These are phyloP conservation scores for Striga asiatica DNA, from an alignment of 257 asterid genomes.

Conservation along the genomic window DNA sequence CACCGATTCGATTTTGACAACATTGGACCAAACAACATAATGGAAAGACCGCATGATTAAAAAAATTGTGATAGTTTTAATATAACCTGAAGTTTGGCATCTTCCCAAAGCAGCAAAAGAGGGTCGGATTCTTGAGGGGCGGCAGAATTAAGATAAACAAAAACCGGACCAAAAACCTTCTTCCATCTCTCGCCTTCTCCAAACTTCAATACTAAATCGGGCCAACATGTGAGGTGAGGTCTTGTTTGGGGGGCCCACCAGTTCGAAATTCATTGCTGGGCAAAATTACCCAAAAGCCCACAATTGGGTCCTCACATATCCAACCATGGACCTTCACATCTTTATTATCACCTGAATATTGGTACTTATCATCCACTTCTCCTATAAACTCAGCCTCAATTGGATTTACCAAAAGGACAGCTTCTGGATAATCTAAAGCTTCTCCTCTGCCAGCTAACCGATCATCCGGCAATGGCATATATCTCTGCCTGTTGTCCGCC, in stretches of 20 bases:
- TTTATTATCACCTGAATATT: conserved; percentile 51
- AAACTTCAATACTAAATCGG: conserved; percentile 61
- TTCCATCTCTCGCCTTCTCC: conserved; percentile 70
- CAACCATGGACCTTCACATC: conserved; percentile 65
- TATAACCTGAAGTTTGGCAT: conserved; percentile 54
- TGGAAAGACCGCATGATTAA: no score
- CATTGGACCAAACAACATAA: no score
- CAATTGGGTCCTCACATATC: conserved; percentile 51
- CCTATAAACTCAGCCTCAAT: conserved; percentile 54
- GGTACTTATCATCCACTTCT: conserved; percentile 86
- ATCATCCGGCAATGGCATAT: conserved; percentile 80
- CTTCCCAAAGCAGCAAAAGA: conserved; percentile 53
- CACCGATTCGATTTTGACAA: no score
- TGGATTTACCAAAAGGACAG: conserved; percentile 63
- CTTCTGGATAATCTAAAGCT: conserved; percentile 62
- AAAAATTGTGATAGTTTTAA: not conserved
- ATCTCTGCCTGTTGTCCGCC: conserved; percentile 52
- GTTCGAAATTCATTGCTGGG: conserved; percentile 58
- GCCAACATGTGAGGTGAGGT: conserved; percentile 77
- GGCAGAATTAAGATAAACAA: conserved; percentile 51
- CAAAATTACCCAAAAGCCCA: conserved; percentile 66
- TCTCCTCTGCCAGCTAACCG: conserved; percentile 51
- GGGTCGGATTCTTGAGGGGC: conserved; percentile 33
- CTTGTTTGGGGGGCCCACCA: conserved; percentile 71
- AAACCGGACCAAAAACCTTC: conserved; percentile 81